Percentiles rank a stretch among this genome's conserved stretches.
Evolutionary conservation across 257 asterid species (phyloP).

Genomic region (Fraxinus cuspidata): DNA sequence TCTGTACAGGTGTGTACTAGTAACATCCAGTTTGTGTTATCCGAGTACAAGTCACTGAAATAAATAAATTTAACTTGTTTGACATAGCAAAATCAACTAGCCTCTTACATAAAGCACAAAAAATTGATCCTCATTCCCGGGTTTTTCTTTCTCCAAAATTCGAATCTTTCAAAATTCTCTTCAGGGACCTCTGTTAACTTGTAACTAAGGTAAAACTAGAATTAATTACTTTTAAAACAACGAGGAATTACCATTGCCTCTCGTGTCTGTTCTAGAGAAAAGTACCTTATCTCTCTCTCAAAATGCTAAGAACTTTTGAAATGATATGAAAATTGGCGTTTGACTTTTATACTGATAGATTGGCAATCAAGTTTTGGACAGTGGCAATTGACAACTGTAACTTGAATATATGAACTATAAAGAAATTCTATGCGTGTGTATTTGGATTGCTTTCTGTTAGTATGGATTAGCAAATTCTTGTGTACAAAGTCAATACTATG

Average conservation of each 20-base stretch:
- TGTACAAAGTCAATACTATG: background rate
- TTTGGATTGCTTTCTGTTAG: background rate
- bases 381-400: constrained; percentile 4
- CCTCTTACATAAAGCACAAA: background rate
- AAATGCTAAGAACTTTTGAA: background rate
- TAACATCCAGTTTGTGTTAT: background rate
- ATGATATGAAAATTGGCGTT: background rate
- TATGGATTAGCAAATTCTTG: background rate
- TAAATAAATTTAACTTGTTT: background rate
- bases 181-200: background rate
- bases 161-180: background rate
- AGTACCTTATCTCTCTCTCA: background rate
- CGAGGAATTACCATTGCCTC: background rate
- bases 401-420: background rate
- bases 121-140: constrained; percentile 1
- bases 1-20: constrained; percentile 66
- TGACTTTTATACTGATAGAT: background rate
- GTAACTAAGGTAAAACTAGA: background rate
- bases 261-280: background rate
- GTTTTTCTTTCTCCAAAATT: background rate
- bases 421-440: background rate
- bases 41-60: background rate
- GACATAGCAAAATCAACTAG: background rate
- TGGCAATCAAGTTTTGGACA: constrained; percentile 9
- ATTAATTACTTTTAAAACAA: constrained; percentile 2